Evolutionary conservation across 495 filamentous ascomycete species (phyloP).

Genomic region (Halenospora varia): DNA sequence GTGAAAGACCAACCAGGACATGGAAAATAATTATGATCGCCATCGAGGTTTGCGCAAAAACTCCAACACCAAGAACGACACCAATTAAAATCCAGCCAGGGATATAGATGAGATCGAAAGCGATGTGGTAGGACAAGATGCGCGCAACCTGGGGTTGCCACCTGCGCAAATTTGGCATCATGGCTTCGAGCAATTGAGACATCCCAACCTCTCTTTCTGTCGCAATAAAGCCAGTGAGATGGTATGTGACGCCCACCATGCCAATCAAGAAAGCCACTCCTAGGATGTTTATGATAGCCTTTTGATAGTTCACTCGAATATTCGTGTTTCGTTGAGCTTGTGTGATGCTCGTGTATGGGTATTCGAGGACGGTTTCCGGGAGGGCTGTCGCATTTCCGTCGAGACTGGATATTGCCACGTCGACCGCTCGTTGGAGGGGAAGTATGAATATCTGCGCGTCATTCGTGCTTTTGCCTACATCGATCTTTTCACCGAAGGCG

Average conservation of each 20-base stretch:
- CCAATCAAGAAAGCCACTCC: slow-evolving; percentile 65
- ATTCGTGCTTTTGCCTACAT: slow-evolving; percentile 54
- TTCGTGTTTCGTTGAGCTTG: slow-evolving; percentile 55
- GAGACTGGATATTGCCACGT: slow-evolving; percentile 59
- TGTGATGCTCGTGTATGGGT: slow-evolving; percentile 67
- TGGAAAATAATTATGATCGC: slow-evolving; percentile 57
- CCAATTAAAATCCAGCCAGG: slow-evolving; percentile 67
- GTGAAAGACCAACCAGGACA: slow-evolving; percentile 58
- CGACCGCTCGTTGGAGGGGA: slow-evolving; percentile 73
- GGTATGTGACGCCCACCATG: slow-evolving; percentile 66
- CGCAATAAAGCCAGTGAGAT: slow-evolving; percentile 72
- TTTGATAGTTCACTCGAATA: slow-evolving; percentile 64
- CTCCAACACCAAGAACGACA: slow-evolving; percentile 52
- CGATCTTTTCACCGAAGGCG: slow-evolving; percentile 53
- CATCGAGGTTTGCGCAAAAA: slow-evolving; percentile 57
- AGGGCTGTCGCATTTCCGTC: slow-evolving; percentile 37
- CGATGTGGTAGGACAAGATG: slow-evolving; percentile 60
- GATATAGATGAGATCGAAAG: slow-evolving; percentile 64
- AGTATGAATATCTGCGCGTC: slow-evolving; percentile 70
- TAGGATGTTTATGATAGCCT: slow-evolving; percentile 60
- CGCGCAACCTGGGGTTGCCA: slow-evolving; percentile 69
- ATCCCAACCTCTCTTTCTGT: slow-evolving; percentile 75
- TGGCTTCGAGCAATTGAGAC: slow-evolving; percentile 75
- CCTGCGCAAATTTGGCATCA: slow-evolving; percentile 62
- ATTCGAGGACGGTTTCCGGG: slow-evolving; percentile 52